Conservation (phyloP, 1,284 basidiomycete genomes). For the Ceratobasidium sp. region DNA sequence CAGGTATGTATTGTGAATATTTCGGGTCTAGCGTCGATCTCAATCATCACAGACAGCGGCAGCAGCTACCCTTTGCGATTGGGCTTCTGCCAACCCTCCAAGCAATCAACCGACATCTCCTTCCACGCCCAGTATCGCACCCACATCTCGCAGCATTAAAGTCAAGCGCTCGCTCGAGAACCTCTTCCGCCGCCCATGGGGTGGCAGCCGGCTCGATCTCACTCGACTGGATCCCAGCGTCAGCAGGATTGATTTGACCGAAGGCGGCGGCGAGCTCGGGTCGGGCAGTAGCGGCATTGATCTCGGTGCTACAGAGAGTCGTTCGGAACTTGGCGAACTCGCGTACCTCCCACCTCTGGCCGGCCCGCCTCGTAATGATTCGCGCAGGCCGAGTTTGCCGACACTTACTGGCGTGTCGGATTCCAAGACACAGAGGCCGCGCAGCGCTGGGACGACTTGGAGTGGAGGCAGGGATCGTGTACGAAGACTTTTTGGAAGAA, state of each 20-base stretch:
- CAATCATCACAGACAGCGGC: constrained; percentile 21
- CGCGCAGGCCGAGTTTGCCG: constrained; percentile 36
- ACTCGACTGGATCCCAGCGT: constrained; percentile 21
- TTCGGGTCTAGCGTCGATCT: constrained; percentile 50
- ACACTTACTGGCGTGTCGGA: constrained; percentile 1
- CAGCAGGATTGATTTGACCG: constrained; percentile 34
- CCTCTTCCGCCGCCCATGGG: constrained; percentile 39
- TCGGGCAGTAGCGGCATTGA: constrained; percentile 33
- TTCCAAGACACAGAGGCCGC: constrained; percentile 3
- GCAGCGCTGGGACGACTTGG: constrained; percentile 33
- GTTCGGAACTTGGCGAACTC: constrained; percentile 30
- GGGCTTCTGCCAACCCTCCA: constrained; percentile 13
- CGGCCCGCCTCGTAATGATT: constrained; percentile 7
- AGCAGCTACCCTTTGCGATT: constrained; percentile 16
- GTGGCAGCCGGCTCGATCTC: constrained; percentile 30
- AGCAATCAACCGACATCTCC: constrained; percentile 23
- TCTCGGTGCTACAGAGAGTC: constrained; percentile 23
- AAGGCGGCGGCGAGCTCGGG: constrained; percentile 17
- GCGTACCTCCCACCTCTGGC: constrained; percentile 29
- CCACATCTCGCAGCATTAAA: constrained; percentile 41
- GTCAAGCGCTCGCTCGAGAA: constrained; percentile 46
- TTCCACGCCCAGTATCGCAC: constrained; percentile 1
- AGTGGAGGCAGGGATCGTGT: constrained; percentile 26
- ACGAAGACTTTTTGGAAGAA: constrained; percentile 11
- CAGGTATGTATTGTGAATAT: constrained; percentile 56